Percentiles rank a stretch among this genome's conserved stretches.
Conservation (phyloP, 2,329 filamentous ascomycete genomes). For the Plenodomus tracheiphilus region DNA sequence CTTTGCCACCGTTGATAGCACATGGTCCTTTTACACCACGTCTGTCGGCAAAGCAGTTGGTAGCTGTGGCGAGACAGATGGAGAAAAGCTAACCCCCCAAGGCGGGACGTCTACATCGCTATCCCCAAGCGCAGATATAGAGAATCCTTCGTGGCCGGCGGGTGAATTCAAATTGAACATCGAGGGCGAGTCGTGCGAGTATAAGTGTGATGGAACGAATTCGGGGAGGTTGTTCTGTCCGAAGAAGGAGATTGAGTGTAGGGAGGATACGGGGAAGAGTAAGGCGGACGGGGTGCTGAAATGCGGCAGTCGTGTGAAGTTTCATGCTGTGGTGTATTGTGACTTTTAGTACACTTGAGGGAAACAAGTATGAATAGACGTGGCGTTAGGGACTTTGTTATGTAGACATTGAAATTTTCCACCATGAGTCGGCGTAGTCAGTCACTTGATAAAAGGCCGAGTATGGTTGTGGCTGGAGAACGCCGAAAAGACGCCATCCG, state of each 20-base stretch:
- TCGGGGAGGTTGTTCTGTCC: slow-evolving; percentile 12
- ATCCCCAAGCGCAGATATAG: neutral
- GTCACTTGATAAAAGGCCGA: no score
- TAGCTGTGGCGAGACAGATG: slow-evolving; percentile 4
- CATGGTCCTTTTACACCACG: slow-evolving; percentile 11
- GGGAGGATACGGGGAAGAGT: slow-evolving; percentile 7
- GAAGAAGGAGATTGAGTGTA: slow-evolving; percentile 7
- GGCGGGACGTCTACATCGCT: slow-evolving; percentile 4
- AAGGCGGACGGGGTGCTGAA: slow-evolving; percentile 5
- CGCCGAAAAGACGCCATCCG: no score
- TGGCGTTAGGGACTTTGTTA: no score
- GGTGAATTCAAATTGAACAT: slow-evolving; percentile 13
- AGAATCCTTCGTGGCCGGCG: slow-evolving; percentile 12
- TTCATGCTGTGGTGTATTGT: slow-evolving; percentile 11
- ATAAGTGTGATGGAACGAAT: slow-evolving; percentile 15
- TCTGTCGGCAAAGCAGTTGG: slow-evolving; percentile 10
- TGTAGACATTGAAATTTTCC: no score
- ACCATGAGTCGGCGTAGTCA: no score
- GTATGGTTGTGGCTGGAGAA: no score
- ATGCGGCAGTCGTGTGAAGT: slow-evolving; percentile 2
- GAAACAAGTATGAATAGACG: no score
- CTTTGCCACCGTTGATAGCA: slow-evolving; percentile 1
- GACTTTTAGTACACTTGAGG: slow-evolving; percentile 6
- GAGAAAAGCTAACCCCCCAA: slow-evolving; percentile 6
- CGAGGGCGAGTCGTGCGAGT: slow-evolving; percentile 10